Conservation (phyloP, 768 basidiomycete genomes). For the Macrocybe gigantea region DNA sequence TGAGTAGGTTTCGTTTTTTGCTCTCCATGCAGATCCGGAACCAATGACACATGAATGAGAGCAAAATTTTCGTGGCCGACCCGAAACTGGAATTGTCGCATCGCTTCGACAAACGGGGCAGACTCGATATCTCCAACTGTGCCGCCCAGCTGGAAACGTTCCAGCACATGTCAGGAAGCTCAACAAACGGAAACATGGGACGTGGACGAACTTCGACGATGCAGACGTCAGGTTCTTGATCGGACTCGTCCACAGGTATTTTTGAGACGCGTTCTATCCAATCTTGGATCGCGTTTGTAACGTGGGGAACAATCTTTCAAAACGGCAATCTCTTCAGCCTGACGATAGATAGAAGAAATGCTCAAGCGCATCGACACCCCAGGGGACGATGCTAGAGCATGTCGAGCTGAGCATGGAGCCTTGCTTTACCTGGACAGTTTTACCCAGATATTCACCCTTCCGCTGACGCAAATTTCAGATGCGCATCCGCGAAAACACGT, state of each 20-base stretch:
- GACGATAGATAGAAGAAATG: too few relatives aligned
- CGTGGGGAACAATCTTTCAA: slow-evolving; percentile 83
- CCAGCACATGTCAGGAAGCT: neutral
- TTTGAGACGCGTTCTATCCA: slow-evolving; percentile 96
- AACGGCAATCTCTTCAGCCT: too few relatives aligned
- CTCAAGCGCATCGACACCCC: too few relatives aligned
- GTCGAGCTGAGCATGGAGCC: slow-evolving; percentile 8
- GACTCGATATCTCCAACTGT: slow-evolving; percentile 99
- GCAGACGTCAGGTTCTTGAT: slow-evolving; percentile 91
- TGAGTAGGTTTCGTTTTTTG: slow-evolving; percentile 99
- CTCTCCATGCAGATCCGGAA: slow-evolving; percentile 98
- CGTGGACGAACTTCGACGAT: slow-evolving; percentile 75
- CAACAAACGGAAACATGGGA: neutral
- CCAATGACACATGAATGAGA: slow-evolving; percentile 92
- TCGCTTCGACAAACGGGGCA: slow-evolving; percentile 95
- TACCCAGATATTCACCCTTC: slow-evolving; percentile 87
- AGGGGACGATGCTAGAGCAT: neutral
- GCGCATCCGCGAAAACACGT: neutral
- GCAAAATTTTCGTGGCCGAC: slow-evolving; percentile 97
- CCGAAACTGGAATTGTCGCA: slow-evolving; percentile 99
- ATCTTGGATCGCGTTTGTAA: slow-evolving; percentile 96
- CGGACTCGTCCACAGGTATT: slow-evolving; percentile 92
- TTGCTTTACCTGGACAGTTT: slow-evolving; percentile 79
- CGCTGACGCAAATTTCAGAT: slow-evolving; percentile 35
- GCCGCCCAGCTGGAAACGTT: slow-evolving; percentile 73